Evolutionary conservation across 1,284 basidiomycete genomes (phyloP).

Genomic region (Ustilago sp.): DNA sequence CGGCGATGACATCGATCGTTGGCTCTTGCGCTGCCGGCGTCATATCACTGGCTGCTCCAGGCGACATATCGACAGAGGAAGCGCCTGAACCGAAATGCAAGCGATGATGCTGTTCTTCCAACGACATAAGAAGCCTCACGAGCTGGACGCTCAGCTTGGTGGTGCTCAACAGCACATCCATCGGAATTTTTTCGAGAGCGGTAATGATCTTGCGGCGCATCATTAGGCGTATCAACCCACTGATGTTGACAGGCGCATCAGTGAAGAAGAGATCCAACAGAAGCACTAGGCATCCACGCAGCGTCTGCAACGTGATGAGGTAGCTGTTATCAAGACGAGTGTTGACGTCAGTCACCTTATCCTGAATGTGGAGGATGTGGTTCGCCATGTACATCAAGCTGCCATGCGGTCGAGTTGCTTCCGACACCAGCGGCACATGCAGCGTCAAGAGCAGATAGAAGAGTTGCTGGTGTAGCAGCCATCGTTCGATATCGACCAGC

Average conservation of each 20-base stretch:
- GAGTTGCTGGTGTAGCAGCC: slow-evolving; percentile 40
- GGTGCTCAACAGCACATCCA: slow-evolving; percentile 31
- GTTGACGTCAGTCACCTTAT: slow-evolving; percentile 32
- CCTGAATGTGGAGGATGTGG: slow-evolving; percentile 46
- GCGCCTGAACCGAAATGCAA: slow-evolving; percentile 8
- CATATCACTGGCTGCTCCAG: not conserved
- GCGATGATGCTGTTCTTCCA: slow-evolving; percentile 35
- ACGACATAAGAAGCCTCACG: slow-evolving; percentile 16
- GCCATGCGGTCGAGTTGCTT: slow-evolving; percentile 32
- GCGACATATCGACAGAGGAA: not conserved
- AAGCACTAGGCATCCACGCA: slow-evolving; percentile 42
- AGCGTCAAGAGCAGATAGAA: slow-evolving; percentile 41
- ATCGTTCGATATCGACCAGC: slow-evolving; percentile 37
- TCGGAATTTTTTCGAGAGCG: slow-evolving; percentile 34
- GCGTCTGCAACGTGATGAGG: slow-evolving; percentile 30
- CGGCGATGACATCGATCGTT: not conserved
- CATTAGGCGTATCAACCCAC: slow-evolving; percentile 40
- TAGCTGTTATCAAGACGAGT: slow-evolving; percentile 26
- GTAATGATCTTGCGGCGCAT: slow-evolving; percentile 37
- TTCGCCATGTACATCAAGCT: slow-evolving; percentile 46
- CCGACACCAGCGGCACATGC: slow-evolving; percentile 44
- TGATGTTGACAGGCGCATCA: slow-evolving; percentile 17
- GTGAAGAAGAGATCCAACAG: slow-evolving; percentile 38
- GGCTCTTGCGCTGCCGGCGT: not conserved
- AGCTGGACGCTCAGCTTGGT: slow-evolving; percentile 37